phyloP scores from a whole-genome alignment of 306 rosid genomes.

The Pterocarpus santalinus region DNA sequence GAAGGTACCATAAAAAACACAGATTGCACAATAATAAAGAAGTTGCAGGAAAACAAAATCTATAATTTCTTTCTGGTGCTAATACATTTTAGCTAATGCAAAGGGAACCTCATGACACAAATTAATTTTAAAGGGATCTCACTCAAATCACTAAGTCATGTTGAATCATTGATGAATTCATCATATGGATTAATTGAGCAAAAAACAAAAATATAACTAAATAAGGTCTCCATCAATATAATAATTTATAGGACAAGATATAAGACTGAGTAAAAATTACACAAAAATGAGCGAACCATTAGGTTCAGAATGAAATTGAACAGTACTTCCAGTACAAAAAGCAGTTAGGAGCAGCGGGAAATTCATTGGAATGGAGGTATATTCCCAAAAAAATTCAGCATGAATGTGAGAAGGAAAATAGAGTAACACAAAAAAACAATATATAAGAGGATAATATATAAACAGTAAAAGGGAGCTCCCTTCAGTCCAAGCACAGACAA shows the following conservation, averaged over 20 bases:
- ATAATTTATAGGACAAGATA: not conserved
- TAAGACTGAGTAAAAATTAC: too few relatives aligned
- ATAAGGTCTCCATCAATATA: not conserved
- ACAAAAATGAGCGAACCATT: not conserved
- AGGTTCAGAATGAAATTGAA: conserved; percentile 3
- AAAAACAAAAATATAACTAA: too few relatives aligned
- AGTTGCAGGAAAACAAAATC: too few relatives aligned
- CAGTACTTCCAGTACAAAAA: not conserved
- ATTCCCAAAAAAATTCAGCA: not conserved
- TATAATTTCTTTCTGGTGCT: too few relatives aligned
- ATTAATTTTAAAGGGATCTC: not conserved
- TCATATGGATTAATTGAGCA: not conserved
- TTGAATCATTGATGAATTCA: not conserved
- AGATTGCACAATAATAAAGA: too few relatives aligned
- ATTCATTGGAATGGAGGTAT: not conserved
- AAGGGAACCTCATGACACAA: not conserved
- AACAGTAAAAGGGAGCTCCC: conserved; percentile 89
- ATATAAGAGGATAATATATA: conserved; percentile 17
- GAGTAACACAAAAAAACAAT: not conserved
- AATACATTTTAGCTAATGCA: too few relatives aligned
- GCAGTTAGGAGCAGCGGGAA: too few relatives aligned
- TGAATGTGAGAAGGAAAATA: not conserved
- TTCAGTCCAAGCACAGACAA: conserved; percentile 95
- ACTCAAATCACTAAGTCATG: not conserved
- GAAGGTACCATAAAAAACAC: too few relatives aligned